A percentile compares a stretch with the other conserved stretches of the same genome.
These are phyloP conservation scores for Fusarium buxicola DNA, from an alignment of 2,329 filamentous ascomycete genomes.

Conservation along the genomic window DNA sequence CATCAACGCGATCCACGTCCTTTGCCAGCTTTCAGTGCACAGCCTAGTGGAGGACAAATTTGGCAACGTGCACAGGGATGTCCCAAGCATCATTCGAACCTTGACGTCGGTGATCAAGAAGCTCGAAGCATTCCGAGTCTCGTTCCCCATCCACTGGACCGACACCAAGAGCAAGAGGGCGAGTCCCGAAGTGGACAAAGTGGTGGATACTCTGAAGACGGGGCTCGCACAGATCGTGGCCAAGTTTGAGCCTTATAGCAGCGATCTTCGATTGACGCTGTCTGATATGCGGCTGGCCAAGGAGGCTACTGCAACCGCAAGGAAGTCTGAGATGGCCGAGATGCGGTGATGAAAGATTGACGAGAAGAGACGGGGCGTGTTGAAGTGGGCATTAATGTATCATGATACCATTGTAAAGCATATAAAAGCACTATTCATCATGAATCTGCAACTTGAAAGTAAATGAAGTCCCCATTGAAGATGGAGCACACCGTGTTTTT, in stretches of 20 bases:
- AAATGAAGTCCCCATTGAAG: slow-evolving; percentile 8
- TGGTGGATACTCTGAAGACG: slow-evolving; percentile 72
- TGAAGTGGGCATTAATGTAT: slow-evolving; percentile 42
- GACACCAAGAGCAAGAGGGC: slow-evolving; percentile 71
- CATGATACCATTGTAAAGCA: slow-evolving; percentile 45
- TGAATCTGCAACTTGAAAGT: slow-evolving; percentile 17
- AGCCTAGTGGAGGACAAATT: slow-evolving; percentile 85
- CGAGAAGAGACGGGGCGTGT: slow-evolving; percentile 7
- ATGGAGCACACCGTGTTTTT: slow-evolving; percentile 4
- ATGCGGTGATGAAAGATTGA: slow-evolving; percentile 40
- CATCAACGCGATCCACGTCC: slow-evolving; percentile 76
- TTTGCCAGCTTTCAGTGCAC: slow-evolving; percentile 76
- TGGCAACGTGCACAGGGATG: slow-evolving; percentile 86
- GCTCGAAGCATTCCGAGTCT: slow-evolving; percentile 74
- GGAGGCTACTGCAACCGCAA: slow-evolving; percentile 64
- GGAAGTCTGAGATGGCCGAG: slow-evolving; percentile 48
- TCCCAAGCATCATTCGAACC: slow-evolving; percentile 78
- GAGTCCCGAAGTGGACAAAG: slow-evolving; percentile 75
- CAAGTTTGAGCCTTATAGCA: slow-evolving; percentile 80
- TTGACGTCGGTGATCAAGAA: slow-evolving; percentile 76
- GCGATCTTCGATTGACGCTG: slow-evolving; percentile 75
- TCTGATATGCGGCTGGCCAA: slow-evolving; percentile 80
- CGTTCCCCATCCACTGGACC: slow-evolving; percentile 79
- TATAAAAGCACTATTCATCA: slow-evolving; percentile 3
- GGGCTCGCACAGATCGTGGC: slow-evolving; percentile 74